Evolutionary conservation across 345 rosid genomes (phyloP).

Genomic region (Pistacia atlantica): DNA sequence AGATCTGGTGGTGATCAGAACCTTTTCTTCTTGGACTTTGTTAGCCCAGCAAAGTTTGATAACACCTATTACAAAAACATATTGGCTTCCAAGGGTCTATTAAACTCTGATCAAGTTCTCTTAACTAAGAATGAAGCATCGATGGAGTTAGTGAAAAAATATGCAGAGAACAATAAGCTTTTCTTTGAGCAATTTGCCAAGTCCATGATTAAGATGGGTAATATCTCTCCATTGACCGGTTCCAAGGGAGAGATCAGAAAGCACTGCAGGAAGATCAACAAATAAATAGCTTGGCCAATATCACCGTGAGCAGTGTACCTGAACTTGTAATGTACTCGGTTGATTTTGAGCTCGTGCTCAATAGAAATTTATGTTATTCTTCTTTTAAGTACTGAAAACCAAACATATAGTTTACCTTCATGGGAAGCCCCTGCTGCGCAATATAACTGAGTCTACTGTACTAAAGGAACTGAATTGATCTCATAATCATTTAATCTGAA

Average conservation of each 20-base stretch:
- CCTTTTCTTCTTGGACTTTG: slow-evolving; percentile 63
- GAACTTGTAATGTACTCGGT: not conserved
- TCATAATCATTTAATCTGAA: too few relatives aligned
- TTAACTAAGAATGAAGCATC: slow-evolving; percentile 57
- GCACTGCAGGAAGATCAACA: slow-evolving; percentile 73
- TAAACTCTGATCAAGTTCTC: slow-evolving; percentile 81
- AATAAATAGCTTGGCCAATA: slow-evolving; percentile 16
- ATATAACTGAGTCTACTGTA: too few relatives aligned
- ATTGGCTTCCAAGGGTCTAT: slow-evolving; percentile 66
- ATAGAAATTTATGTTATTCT: too few relatives aligned
- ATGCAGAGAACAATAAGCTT: slow-evolving; percentile 58
- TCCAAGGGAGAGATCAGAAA: slow-evolving; percentile 79
- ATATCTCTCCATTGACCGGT: slow-evolving; percentile 82
- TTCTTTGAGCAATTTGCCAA: slow-evolving; percentile 79
- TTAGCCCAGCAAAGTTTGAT: slow-evolving; percentile 63
- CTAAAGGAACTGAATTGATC: too few relatives aligned
- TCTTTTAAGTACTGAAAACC: too few relatives aligned
- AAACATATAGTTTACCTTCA: too few relatives aligned
- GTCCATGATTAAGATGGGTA: slow-evolving; percentile 93
- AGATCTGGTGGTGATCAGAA: slow-evolving; percentile 67
- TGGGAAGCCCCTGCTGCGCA: not conserved
- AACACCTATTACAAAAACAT: slow-evolving; percentile 85
- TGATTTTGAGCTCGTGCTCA: not conserved
- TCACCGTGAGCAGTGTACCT: not conserved
- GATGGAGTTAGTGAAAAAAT: slow-evolving; percentile 68